Base-by-base conservation (phyloP, 2,329 filamentous ascomycete species). In the Botrytis squamosa region DNA sequence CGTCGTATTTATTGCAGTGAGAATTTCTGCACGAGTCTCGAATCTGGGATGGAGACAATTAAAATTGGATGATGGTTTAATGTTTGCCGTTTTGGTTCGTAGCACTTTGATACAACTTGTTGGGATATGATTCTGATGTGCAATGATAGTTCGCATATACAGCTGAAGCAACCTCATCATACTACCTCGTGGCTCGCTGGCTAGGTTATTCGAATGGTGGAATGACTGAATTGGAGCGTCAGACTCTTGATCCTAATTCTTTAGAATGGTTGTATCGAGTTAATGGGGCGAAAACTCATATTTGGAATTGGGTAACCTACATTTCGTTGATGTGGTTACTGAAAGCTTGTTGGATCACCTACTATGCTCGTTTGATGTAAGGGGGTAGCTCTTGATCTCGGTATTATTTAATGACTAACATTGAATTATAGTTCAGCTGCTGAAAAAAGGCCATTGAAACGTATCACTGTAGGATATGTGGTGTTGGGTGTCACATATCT, bases 241-340 rank as follows among this genome's bases (percentile, higher is more conserved):
- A 65, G n/a, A 33, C n/a, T 66, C 44, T 71, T 9, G n/a, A 71
- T 12, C 70, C 70, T 5, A 42, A 52, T 65, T 71, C 70, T 10
- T 8, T n/a, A n/a, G 70, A 71, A 66, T 71, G 70, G 70, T 38
- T 25, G 18, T 55, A 71, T 29, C 59, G 70, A 42, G 70, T 66
- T 20, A 71, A 71, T 14, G 70, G 60, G 22, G 62, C 70, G 8
- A 71, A 66, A 55, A 71, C 60, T 25, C 42, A 71, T 33, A 57
- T 71, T 25, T 29, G 36, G 62, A 25, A 71, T n/a, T 71, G 70
- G 70, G n/a, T 71, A 25, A 52, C 60, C n/a, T 71, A 71, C 20
- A 52, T 71, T 14, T 25, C 62, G 10, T 64, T 66, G 4, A 71
- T 66, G 60, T 71, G 60, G 70, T 65, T 52, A 33, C 33, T 71